Percentiles rank a stretch among this genome's conserved stretches.
These are phyloP conservation scores for Mortierella antarctica DNA, from an alignment of 192 early-diverging fungal genomes.

Conservation along the genomic window DNA sequence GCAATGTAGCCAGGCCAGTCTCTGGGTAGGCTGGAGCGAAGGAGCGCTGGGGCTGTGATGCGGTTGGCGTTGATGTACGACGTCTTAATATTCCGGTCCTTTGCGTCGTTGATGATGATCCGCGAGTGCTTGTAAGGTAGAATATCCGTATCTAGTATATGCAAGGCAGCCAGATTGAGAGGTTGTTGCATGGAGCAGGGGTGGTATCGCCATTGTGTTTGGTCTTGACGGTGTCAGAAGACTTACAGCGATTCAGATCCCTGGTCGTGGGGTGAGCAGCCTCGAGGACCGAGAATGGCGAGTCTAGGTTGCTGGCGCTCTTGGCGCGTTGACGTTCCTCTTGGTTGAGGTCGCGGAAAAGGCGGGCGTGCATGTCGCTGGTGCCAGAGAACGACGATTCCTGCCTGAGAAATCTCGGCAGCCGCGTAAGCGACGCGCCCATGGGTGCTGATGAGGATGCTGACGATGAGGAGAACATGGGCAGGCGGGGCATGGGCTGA, in stretches of 20 bases:
- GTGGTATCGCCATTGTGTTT: neutral
- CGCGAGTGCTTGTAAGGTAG: slow-evolving; percentile 36
- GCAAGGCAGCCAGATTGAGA: slow-evolving; percentile 10
- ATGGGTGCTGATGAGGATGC: slow-evolving; percentile 8
- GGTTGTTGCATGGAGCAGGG: neutral
- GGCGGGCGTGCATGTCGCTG: neutral
- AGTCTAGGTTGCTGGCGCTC: neutral
- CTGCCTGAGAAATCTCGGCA: slow-evolving; percentile 34
- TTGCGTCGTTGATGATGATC: slow-evolving; percentile 2
- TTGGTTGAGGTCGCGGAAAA: slow-evolving; percentile 14
- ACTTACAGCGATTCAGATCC: slow-evolving; percentile 56
- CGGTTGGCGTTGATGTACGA: slow-evolving; percentile 85
- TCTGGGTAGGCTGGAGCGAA: slow-evolving; percentile 35
- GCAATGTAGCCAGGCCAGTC: slow-evolving; percentile 80
- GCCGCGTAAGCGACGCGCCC: neutral
- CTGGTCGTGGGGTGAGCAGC: neutral
- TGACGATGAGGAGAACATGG: slow-evolving; percentile 8
- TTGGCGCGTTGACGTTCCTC: slow-evolving; percentile 28
- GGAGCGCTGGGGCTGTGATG: slow-evolving; percentile 60
- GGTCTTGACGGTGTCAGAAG: neutral
- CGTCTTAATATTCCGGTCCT: neutral
- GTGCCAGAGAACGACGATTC: neutral
- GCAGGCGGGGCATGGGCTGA: neutral
- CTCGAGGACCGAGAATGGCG: slow-evolving; percentile 23
- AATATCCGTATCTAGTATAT: slow-evolving; percentile 21